phyloP scores from a whole-genome alignment of 2,329 filamentous ascomycete genomes.

The Hymenoscyphus infarciens region DNA sequence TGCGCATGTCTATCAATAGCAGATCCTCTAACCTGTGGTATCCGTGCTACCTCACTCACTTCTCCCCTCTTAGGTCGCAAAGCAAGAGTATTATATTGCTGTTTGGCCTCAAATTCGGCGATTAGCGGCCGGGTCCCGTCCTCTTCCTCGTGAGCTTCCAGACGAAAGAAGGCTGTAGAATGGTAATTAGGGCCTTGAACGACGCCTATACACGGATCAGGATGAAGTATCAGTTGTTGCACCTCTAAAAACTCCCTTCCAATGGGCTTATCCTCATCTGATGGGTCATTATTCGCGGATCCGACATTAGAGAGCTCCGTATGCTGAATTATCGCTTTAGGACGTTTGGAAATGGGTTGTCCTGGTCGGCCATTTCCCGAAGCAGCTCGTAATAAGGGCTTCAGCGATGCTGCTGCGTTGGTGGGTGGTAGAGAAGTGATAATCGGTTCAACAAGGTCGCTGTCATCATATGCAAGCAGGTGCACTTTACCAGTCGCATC shows the following conservation, averaged over 20 bases:
- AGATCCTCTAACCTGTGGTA: background rate
- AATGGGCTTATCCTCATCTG: constrained; percentile 20
- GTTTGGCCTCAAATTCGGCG: constrained; percentile 41
- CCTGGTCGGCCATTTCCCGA: background rate
- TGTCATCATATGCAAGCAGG: constrained; percentile 48
- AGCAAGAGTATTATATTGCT: constrained; percentile 37
- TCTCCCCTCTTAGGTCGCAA: background rate
- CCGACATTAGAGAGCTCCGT: background rate
- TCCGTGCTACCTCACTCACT: background rate
- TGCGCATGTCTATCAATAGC: background rate
- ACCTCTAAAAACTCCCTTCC: constrained; percentile 38
- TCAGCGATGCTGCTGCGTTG: background rate
- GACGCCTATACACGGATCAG: constrained; percentile 49
- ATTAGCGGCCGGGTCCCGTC: constrained; percentile 45
- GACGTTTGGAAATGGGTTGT: background rate
- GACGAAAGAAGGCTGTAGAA: constrained; percentile 43
- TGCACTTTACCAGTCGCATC: constrained; percentile 60
- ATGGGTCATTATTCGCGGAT: background rate
- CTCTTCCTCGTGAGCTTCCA: constrained; percentile 46
- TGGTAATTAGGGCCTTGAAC: constrained; percentile 54
- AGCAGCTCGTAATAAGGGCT: background rate
- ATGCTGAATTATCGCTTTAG: constrained; percentile 7
- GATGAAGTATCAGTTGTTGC: constrained; percentile 41
- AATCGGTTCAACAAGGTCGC: constrained; percentile 29
- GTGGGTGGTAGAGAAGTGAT: background rate